Evolutionary conservation across 31 red algal species (phyloP).

Genomic region (Endocladia muricata): DNA sequence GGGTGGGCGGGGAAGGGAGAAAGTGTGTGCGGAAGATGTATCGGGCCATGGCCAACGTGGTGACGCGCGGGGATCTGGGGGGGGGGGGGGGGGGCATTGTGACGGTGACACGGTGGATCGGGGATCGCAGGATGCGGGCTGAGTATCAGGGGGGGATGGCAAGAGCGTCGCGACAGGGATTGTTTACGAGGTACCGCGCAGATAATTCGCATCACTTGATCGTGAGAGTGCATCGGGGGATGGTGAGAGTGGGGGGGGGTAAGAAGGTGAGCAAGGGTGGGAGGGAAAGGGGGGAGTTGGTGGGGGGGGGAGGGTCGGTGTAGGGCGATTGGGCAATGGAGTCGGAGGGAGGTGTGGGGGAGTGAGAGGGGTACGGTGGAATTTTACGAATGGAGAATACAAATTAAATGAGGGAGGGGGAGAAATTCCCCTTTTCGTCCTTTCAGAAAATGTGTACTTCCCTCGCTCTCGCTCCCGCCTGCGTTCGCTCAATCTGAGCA

Average conservation of each 20-base stretch:
- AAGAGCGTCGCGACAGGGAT: background rate
- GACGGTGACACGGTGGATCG: constrained; percentile 41
- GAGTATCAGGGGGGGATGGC: constrained; percentile 4
- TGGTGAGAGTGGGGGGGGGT: background rate
- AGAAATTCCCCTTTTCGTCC: too few relatives aligned
- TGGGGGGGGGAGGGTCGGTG: too few relatives aligned
- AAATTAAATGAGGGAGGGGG: too few relatives aligned
- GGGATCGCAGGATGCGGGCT: constrained; percentile 1
- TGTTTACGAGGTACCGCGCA: constrained; percentile 24
- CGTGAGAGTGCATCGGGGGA: constrained; percentile 2
- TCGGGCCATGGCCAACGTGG: background rate
- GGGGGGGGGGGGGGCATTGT: constrained; percentile 17
- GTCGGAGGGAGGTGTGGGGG: too few relatives aligned
- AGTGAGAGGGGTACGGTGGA: too few relatives aligned
- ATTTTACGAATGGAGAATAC: too few relatives aligned
- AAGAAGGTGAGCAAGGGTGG: too few relatives aligned
- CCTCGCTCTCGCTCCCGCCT: too few relatives aligned
- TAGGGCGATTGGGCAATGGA: too few relatives aligned
- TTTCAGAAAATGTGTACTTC: too few relatives aligned
- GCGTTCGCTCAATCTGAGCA: too few relatives aligned
- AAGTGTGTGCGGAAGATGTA: background rate
- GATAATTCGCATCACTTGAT: constrained; percentile 39
- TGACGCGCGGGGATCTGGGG: background rate
- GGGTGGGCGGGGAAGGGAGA: background rate
- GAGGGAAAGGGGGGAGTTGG: too few relatives aligned